Evolutionary conservation across 176 grass and related monocot genomes (phyloP).

Genomic region (Tuctoria greenei): DNA sequence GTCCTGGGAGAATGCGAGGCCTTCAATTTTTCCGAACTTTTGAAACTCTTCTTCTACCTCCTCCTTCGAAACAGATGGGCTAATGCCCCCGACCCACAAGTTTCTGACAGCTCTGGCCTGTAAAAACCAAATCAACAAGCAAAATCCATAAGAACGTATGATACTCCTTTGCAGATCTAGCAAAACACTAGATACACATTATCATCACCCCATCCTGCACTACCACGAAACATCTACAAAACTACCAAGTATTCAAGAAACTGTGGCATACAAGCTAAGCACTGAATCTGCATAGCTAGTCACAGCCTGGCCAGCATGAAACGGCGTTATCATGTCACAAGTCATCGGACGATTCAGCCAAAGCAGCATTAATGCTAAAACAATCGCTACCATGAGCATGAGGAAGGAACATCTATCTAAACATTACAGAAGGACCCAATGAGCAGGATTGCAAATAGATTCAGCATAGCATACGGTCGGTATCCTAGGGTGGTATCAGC

Average conservation of each 20-base stretch:
- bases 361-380: not conserved
- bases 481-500: not conserved
- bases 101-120: constrained; percentile 82
- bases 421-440: no score
- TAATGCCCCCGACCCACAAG: constrained; percentile 87
- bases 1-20: constrained; percentile 60
- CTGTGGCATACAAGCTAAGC: not conserved
- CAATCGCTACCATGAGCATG: not conserved
- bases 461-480: not conserved
- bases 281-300: not conserved
- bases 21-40: constrained; percentile 78
- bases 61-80: constrained; percentile 60
- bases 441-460: not conserved
- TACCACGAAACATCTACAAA: not conserved
- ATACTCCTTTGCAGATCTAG: not conserved
- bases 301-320: not conserved
- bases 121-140: constrained; percentile 23
- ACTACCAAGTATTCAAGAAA: not conserved
- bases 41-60: constrained; percentile 70
- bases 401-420: not conserved
- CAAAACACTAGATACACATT: not conserved
- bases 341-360: not conserved
- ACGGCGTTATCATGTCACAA: not conserved
- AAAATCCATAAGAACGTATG: constrained; percentile 1
- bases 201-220: not conserved